These are phyloP conservation scores for Phytophthora brassicae DNA, from an alignment of 352 stramenopile genomes.

Conservation along the genomic window DNA sequence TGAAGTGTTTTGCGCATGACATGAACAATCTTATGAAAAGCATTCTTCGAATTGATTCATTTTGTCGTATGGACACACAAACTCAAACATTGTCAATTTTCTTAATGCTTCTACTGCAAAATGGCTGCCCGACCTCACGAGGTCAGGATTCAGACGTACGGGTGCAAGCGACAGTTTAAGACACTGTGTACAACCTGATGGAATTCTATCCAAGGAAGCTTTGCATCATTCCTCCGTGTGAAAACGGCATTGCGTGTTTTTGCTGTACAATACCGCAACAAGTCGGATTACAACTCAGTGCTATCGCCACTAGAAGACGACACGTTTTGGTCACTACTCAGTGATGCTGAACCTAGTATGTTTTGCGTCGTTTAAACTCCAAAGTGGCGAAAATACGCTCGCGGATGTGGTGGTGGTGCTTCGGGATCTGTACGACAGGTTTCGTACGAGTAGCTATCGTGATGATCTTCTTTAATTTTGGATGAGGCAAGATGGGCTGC, in stretches of 20 bases:
- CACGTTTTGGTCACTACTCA: slow-evolving; percentile 7
- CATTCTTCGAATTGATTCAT: slow-evolving; percentile 4
- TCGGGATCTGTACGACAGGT: slow-evolving; percentile 1
- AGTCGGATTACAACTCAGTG: background rate
- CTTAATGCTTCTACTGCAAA: slow-evolving; percentile 14
- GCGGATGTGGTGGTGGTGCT: background rate
- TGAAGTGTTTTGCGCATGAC: slow-evolving; percentile 21
- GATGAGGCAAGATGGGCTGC: slow-evolving; percentile 3
- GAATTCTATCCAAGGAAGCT: slow-evolving; percentile 11
- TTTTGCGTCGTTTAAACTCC: slow-evolving; percentile 12
- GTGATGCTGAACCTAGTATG: slow-evolving; percentile 11
- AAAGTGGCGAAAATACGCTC: slow-evolving; percentile 11
- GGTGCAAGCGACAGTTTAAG: background rate
- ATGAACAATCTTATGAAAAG: slow-evolving; percentile 25
- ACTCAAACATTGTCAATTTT: slow-evolving; percentile 5
- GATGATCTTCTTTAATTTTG: background rate
- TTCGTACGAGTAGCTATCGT: background rate
- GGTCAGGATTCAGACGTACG: slow-evolving; percentile 13
- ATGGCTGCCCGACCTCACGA: slow-evolving; percentile 2
- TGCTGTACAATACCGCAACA: slow-evolving; percentile 6
- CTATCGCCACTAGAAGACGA: slow-evolving; percentile 1
- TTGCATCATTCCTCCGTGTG: slow-evolving; percentile 8
- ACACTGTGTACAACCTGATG: slow-evolving; percentile 1
- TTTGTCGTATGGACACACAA: background rate
- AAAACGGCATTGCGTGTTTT: slow-evolving; percentile 2